Percentiles rank a stretch among this genome's conserved stretches.
Conservation (phyloP, 192 early-diverging fungal genomes). For the Geranomyces variabilis region DNA sequence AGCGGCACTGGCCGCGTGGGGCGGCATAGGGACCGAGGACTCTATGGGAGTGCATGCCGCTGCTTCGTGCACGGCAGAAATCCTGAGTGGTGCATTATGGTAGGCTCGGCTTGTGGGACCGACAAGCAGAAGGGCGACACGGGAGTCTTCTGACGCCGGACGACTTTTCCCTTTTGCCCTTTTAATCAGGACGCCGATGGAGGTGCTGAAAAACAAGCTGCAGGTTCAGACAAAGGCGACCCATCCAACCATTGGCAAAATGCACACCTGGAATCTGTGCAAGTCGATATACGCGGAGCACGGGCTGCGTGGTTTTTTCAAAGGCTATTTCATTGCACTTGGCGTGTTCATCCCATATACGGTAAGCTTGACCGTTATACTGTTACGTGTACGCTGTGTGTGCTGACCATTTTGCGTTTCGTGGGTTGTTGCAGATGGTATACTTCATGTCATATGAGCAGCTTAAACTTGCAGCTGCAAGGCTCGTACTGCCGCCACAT, state of each 20-base stretch:
- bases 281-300: slow-evolving; percentile 54
- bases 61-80: slow-evolving; percentile 67
- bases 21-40: slow-evolving; percentile 31
- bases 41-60: slow-evolving; percentile 58
- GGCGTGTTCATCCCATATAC: slow-evolving; percentile 79
- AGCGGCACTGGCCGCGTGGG: slow-evolving; percentile 27
- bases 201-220: slow-evolving; percentile 75
- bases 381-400: too few relatives aligned
- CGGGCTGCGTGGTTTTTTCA: slow-evolving; percentile 69
- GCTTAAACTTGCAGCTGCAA: slow-evolving; percentile 43
- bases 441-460: slow-evolving; percentile 75
- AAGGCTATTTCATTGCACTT: slow-evolving; percentile 73
- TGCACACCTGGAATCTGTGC: slow-evolving; percentile 40
- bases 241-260: neutral
- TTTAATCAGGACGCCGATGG: slow-evolving; percentile 75
- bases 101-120: too few relatives aligned
- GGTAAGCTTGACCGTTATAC: slow-evolving; percentile 36
- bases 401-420: too few relatives aligned
- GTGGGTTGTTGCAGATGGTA: slow-evolving; percentile 35
- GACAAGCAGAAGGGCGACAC: too few relatives aligned
- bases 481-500: neutral
- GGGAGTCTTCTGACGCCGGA: too few relatives aligned
- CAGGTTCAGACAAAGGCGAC: slow-evolving; percentile 51
- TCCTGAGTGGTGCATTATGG: slow-evolving; percentile 68
- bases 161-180: too few relatives aligned